Evolutionary conservation across 805 yeast species (phyloP), one percentile per base, ranked within the genome.

Genomic region (Sporopachydermia quercuum): DNA sequence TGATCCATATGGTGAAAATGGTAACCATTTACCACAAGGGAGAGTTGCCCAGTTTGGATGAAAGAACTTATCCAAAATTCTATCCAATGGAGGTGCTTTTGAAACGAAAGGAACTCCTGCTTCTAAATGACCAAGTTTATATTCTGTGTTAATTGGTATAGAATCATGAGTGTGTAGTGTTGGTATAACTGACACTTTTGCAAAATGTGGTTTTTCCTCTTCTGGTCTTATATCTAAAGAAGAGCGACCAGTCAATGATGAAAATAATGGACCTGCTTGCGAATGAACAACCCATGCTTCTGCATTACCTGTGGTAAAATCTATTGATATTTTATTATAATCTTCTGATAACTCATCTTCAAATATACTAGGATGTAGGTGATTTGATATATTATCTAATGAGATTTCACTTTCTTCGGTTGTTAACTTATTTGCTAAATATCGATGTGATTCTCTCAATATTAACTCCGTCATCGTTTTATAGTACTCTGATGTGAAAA

Each of bases 251-350:
- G 72, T 67, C 30, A 78, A 58, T 0, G 94, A 78, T 4, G 94
- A 70, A 53, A 91, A 89, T 38, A 91, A 63, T 11, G 96, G 94
- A 34, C 78, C 85, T 35, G 71, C 70, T 15, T 71, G 70, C 3
- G 80, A 74, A 5, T 71, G 58, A 23, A 78, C 56, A 43, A 68
- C 71, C 44, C 71, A 67, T 0, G 86, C 73, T 56, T 87, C 91
- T n/a, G 74, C 72, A 40, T 76, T 69, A 3, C 70, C 62, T 5
- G 65, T 53, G 5, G 62, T 53, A 48, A 74, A 76, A 34, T 66
- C 60, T 1, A 68, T 61, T 1, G 80, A 63, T 14, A 82, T 76
- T 42, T 70, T 67, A 23, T 69, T 66, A 49, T 75, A 82, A 50
- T 80, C 89, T 19, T 66, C 65, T 1, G 68, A 55, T 34, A 81